phyloP scores from a whole-genome alignment of 306 rosid species.

The Quercus dentata region DNA sequence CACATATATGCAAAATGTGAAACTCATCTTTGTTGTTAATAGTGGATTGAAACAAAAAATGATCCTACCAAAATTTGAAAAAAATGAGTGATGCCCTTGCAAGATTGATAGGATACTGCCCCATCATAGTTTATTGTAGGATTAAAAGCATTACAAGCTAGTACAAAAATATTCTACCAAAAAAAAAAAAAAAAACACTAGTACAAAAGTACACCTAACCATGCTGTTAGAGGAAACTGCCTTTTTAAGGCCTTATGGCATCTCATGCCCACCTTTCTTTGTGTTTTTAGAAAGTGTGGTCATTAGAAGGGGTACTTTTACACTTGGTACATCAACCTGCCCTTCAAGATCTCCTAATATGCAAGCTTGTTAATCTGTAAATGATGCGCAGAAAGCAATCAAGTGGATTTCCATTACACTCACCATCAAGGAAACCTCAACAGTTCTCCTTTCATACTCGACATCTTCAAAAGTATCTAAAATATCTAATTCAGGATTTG shows the following conservation, averaged over 20 bases:
- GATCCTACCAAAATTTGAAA: no score
- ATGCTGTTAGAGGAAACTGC: neutral
- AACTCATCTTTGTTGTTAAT: no score
- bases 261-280: neutral
- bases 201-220: neutral
- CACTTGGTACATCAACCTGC: conserved; percentile 1
- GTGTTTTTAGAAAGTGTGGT: neutral
- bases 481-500: conserved; percentile 59
- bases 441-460: conserved; percentile 66
- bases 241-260: no score
- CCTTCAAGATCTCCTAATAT: neutral
- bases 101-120: no score
- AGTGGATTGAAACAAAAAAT: no score
- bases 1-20: no score
- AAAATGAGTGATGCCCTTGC: no score
- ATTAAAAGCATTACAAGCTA: neutral
- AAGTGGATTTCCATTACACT: conserved; percentile 5
- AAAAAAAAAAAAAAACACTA: neutral
- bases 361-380: neutral
- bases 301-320: neutral
- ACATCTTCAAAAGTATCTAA: conserved; percentile 77
- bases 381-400: neutral
- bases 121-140: no score
- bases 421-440: conserved; percentile 55
- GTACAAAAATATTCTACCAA: no score